A percentile compares a stretch with the other conserved stretches of the same genome.
These are phyloP conservation scores for Asclepias syriaca DNA, from an alignment of 257 asterid genomes.

Conservation along the genomic window DNA sequence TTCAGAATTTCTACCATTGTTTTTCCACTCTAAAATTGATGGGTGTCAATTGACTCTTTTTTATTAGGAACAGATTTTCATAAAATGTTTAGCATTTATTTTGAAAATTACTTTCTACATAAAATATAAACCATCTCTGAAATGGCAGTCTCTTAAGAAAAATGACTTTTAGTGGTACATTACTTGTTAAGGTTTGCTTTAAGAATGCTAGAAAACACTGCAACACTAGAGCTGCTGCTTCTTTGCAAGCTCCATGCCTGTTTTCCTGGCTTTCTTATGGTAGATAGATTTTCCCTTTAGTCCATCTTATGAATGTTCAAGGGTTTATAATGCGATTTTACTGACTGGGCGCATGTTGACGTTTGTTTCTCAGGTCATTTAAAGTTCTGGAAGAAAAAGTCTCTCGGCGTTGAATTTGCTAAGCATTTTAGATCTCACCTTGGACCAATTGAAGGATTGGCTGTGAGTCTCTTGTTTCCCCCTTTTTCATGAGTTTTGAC, in stretches of 20 bases:
- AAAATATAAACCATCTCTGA: not conserved
- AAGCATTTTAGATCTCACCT: slow-evolving; percentile 98
- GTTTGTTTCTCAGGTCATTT: slow-evolving; percentile 62
- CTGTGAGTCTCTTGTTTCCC: slow-evolving; percentile 49
- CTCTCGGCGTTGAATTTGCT: slow-evolving; percentile 85
- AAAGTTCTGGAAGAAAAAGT: slow-evolving; percentile 95
- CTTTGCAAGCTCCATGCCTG: not conserved
- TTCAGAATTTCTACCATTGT: not conserved
- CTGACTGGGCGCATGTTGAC: slow-evolving; percentile 3
- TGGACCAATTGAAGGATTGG: slow-evolving; percentile 95
- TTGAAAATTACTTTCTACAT: not conserved
- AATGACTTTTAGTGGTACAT: not conserved
- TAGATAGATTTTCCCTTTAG: not conserved
- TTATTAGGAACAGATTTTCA: not conserved
- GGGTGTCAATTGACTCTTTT: not conserved
- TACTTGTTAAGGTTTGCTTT: not conserved
- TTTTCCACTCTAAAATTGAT: not conserved
- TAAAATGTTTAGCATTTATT: not conserved
- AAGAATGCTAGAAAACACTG: slow-evolving; percentile 2
- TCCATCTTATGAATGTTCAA: not conserved
- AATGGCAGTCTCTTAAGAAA: not conserved
- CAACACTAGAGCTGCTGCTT: not conserved
- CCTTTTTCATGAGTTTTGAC: not conserved
- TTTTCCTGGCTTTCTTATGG: not conserved
- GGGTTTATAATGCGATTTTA: not conserved